Conservation (phyloP, 192 early-diverging fungal species). For the Chytriomyces hyalinus region DNA sequence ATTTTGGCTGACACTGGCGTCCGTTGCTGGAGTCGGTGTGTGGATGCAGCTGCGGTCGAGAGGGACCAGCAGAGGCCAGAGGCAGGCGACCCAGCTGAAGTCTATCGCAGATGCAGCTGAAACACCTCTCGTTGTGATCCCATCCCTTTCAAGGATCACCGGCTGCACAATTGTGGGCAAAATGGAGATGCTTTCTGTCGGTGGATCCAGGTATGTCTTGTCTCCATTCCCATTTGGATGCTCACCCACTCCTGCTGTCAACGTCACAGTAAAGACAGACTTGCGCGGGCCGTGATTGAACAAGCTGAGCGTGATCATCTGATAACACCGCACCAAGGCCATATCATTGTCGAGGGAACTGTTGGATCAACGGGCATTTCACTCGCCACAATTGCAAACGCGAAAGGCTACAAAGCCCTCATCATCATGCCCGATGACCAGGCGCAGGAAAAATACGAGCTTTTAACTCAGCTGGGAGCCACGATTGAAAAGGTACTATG, state of each 20-base stretch:
- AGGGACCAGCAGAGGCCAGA: no score
- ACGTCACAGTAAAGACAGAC: conserved; percentile 76
- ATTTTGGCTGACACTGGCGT: no score
- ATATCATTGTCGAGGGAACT: conserved; percentile 91
- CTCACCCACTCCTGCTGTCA: background rate
- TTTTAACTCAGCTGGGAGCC: conserved; percentile 83
- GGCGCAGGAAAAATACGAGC: conserved; percentile 85
- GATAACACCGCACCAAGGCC: conserved; percentile 74
- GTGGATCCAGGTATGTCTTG: conserved; percentile 55
- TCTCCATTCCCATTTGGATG: background rate
- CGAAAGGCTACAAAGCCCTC: conserved; percentile 89
- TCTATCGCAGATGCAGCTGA: no score
- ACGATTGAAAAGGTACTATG: conserved; percentile 80
- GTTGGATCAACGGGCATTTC: conserved; percentile 97
- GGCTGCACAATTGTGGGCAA: conserved; percentile 82
- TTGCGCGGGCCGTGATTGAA: conserved; percentile 84
- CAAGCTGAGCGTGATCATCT: conserved; percentile 73
- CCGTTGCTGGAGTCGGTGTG: no score
- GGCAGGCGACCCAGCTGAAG: no score
- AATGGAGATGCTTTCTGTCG: conserved; percentile 87
- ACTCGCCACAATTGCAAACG: conserved; percentile 86
- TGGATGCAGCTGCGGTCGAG: no score
- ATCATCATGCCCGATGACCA: conserved; percentile 96
- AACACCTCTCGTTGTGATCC: conserved; percentile 86
- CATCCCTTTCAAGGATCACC: conserved; percentile 83